Base-by-base conservation (phyloP, 352 stramenopile genomes). In the Phytophthora pluvialis region DNA sequence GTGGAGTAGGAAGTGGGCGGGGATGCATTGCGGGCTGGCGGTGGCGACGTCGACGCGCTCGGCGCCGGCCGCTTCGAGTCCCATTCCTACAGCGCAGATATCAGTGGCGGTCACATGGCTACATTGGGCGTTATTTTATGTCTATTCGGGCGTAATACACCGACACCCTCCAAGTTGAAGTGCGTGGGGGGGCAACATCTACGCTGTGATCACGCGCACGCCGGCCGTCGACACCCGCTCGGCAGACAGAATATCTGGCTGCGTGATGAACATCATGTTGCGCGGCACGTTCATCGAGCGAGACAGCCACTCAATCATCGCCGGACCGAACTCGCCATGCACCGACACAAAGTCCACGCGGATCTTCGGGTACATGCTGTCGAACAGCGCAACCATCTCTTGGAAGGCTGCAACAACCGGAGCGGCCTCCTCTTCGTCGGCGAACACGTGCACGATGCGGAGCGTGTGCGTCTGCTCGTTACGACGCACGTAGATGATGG, bases 191-290 rank as follows among this genome's bases (percentile, higher is more conserved):
- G n/a, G n/a, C 21, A 21, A 21, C 21, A 1, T 21, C 21, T 21
- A 21, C 21, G 21, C 32, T 7, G 58, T 66, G 16, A 66, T 60
- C 10, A 95, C 84, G 16, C 88, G 80, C 33, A 95, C 81, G 5
- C 88, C 88, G 8, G 76, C 70, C 2, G 80, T 77, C 15, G 78
- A 80, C 3, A 97, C 80, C 21, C 88, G 88, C 64, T 96, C 82
- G 5, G 60, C 66, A 13, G 57, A 76, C 9, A 56, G 25, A 10
- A 83, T 73, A 57, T 91, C 82, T 0, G 88, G 88, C 61, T 92
- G 91, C n/a, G 70, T 81, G 67, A 97, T 96, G 71, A 97, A 97
- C 84, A 97, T 96, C 73, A 92, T 88, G 64, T 95, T 95, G 39
- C 75, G 82, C 2, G 80, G 80, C 8, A 97, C 80, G 5, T 73